Evolutionary conservation across 2,329 filamentous ascomycete species (phyloP).

Genomic region (Aspergillus oerlinghausenensis): DNA sequence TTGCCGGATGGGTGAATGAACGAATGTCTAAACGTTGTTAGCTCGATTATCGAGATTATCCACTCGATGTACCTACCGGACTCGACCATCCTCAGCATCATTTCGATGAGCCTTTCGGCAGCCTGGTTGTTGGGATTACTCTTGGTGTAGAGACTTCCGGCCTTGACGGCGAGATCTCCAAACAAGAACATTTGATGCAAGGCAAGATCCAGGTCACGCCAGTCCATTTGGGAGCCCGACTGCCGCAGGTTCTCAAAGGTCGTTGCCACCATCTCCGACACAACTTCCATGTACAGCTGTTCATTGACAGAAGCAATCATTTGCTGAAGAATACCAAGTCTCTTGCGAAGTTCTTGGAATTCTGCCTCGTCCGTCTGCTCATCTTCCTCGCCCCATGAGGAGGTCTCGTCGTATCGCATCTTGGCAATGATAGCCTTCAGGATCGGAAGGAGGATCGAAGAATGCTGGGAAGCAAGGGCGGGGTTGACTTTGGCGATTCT

Average conservation of each 20-base stretch:
- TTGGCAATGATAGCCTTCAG: constrained; percentile 89
- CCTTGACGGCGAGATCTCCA: constrained; percentile 86
- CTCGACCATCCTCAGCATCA: constrained; percentile 95
- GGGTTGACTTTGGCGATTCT: constrained; percentile 63
- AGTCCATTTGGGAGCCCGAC: constrained; percentile 72
- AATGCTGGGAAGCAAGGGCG: constrained; percentile 67
- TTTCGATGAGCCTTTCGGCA: constrained; percentile 74
- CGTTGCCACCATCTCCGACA: constrained; percentile 81
- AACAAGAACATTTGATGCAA: constrained; percentile 94
- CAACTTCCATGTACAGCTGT: constrained; percentile 76
- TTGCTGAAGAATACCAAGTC: constrained; percentile 86
- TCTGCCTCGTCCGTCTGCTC: constrained; percentile 96
- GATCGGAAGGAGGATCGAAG: constrained; percentile 79
- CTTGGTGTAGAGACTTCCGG: constrained; percentile 81
- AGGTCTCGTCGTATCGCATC: constrained; percentile 96
- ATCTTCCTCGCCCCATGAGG: constrained; percentile 87
- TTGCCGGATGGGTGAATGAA: constrained; percentile 81
- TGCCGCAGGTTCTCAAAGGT: constrained; percentile 79
- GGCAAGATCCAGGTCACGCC: constrained; percentile 91
- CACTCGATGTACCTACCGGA: constrained; percentile 58
- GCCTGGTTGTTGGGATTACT: constrained; percentile 74
- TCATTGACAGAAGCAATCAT: constrained; percentile 88
- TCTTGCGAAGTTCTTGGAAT: constrained; percentile 89
- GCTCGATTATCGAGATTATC: neutral
- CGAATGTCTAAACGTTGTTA: constrained; percentile 61